These are phyloP conservation scores for Ceratocystis huliohia DNA, from an alignment of 2,329 filamentous ascomycete species.

Conservation along the genomic window DNA sequence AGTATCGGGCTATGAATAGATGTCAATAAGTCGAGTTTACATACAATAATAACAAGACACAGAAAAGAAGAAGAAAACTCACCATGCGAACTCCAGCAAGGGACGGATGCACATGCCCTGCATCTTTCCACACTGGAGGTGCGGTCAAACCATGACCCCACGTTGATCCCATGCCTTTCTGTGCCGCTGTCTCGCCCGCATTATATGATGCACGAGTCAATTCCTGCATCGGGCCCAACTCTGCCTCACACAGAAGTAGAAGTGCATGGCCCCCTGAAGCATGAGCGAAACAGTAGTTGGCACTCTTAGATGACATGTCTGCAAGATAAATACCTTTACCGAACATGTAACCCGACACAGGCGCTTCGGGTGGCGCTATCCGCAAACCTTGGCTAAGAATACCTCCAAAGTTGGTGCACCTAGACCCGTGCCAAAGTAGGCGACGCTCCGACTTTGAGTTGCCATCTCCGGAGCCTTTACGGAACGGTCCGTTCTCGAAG, in stretches of 20 bases:
- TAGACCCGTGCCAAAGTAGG: slow-evolving; percentile 78
- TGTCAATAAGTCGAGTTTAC: background rate
- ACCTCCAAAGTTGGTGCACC: slow-evolving; percentile 72
- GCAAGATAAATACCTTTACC: slow-evolving; percentile 82
- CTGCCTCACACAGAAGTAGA: slow-evolving; percentile 69
- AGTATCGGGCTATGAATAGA: slow-evolving; percentile 37
- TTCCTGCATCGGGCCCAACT: slow-evolving; percentile 58
- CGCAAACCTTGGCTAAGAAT: slow-evolving; percentile 78
- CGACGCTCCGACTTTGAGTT: slow-evolving; percentile 48
- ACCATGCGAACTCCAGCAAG: slow-evolving; percentile 60
- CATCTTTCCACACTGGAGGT: slow-evolving; percentile 65
- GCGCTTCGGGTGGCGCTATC: slow-evolving; percentile 79
- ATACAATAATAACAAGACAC: background rate
- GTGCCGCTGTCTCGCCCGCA: slow-evolving; percentile 51
- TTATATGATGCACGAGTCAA: slow-evolving; percentile 41
- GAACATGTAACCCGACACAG: slow-evolving; percentile 73
- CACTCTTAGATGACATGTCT: slow-evolving; percentile 73
- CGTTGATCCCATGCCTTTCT: slow-evolving; percentile 50
- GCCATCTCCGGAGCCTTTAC: slow-evolving; percentile 28
- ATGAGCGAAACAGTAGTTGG: slow-evolving; percentile 56
- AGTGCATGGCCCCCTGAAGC: slow-evolving; percentile 58
- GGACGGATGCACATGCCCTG: slow-evolving; percentile 47
- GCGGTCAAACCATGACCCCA: slow-evolving; percentile 54
- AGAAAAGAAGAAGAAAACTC: slow-evolving; percentile 26
- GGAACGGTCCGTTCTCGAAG: slow-evolving; percentile 39